Evolutionary conservation across 2,329 filamentous ascomycete genomes (phyloP).

Genomic region (Fusarium poae): DNA sequence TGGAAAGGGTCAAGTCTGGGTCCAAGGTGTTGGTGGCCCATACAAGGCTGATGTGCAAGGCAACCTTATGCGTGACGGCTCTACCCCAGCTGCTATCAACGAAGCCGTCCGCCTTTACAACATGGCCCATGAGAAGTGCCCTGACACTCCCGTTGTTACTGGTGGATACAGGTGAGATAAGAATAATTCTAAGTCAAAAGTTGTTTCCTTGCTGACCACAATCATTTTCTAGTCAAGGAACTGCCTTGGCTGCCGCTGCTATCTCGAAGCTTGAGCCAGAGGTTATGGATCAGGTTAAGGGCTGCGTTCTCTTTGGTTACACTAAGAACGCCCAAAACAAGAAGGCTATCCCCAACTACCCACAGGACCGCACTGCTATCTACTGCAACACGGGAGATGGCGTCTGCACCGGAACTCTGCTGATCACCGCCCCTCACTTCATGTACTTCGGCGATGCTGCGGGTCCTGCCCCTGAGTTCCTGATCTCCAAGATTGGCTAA

Average conservation of each 20-base stretch:
- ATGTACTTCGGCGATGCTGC: constrained; percentile 2
- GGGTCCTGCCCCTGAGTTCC: background rate
- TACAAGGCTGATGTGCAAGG: constrained; percentile 2
- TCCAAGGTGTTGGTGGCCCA: constrained; percentile 12
- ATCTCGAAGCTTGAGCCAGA: background rate
- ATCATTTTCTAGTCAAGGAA: background rate
- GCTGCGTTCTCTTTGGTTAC: constrained; percentile 2
- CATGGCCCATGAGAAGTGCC: constrained; percentile 11
- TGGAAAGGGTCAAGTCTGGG: constrained; percentile 3
- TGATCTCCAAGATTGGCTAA: constrained; percentile 1
- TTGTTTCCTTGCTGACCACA: rapidly evolving
- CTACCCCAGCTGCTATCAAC: background rate
- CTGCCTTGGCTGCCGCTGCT: constrained; percentile 1
- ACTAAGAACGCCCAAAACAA: constrained; percentile 18
- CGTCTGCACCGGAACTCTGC: background rate
- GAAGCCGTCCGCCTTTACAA: constrained; percentile 7
- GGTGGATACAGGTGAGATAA: constrained; percentile 2
- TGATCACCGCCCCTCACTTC: constrained; percentile 8
- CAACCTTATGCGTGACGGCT: constrained; percentile 6
- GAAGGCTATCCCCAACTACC: background rate
- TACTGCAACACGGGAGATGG: constrained; percentile 3
- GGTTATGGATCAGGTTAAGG: constrained; percentile 15
- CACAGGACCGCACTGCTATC: background rate
- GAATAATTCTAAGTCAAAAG: rapidly evolving
- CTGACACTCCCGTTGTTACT: constrained; percentile 4